These are phyloP conservation scores for Flaveria sonorensis DNA, from an alignment of 129 eudicot species.

Conservation along the genomic window DNA sequence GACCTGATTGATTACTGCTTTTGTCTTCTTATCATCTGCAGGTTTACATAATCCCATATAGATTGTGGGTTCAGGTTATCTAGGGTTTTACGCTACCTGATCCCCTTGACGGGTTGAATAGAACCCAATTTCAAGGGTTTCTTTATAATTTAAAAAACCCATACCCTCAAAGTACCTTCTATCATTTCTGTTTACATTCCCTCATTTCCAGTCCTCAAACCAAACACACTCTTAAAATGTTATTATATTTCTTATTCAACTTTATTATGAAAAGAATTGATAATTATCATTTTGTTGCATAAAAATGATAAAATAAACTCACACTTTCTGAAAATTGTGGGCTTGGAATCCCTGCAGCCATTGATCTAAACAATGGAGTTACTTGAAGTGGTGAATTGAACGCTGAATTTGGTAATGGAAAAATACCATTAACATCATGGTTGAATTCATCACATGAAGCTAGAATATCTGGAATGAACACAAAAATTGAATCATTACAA, in stretches of 20 bases:
- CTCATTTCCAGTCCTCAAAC: not conserved
- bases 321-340: constrained; percentile 98
- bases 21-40: not conserved
- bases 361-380: constrained; percentile 82
- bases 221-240: constrained; percentile 13
- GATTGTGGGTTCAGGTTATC: not conserved
- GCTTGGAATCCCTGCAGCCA: constrained; percentile 91
- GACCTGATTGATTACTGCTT: not conserved
- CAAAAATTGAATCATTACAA: not conserved
- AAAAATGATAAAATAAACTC: constrained; percentile 36
- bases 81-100: not conserved
- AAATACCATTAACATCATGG: constrained; percentile 33
- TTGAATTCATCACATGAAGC: constrained; percentile 42
- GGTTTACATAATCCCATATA: not conserved
- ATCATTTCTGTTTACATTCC: not conserved
- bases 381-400: constrained; percentile 83
- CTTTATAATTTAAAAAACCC: too few relatives aligned
- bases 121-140: not conserved
- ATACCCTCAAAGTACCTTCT: not conserved
- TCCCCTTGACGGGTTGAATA: not conserved
- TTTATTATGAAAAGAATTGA: constrained; percentile 42
- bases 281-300: constrained; percentile 16
- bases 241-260: constrained; percentile 40
- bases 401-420: constrained; percentile 52
- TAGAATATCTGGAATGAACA: constrained; percentile 35